A percentile compares a stretch with the other conserved stretches of the same genome.
Evolutionary conservation across 176 grass and related monocot genomes (phyloP).

Genomic region (Luzula sylvatica): DNA sequence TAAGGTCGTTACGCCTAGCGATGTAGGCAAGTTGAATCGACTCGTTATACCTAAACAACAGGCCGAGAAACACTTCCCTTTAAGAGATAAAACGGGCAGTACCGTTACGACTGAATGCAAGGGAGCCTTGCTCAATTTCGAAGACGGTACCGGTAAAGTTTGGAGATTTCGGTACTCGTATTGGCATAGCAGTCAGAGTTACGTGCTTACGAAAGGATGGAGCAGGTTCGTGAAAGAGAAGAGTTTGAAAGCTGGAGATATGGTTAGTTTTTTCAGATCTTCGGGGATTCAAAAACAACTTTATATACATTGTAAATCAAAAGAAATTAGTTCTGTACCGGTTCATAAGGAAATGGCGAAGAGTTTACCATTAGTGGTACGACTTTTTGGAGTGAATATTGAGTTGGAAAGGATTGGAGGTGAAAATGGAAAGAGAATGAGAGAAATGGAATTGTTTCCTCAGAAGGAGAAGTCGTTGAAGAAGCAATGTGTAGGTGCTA

Average conservation of each 20-base stretch:
- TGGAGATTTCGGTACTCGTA: conserved; percentile 32
- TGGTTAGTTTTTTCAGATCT: conserved; percentile 21
- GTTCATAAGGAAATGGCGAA: neutral
- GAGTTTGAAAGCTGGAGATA: conserved; percentile 26
- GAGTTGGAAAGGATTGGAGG: neutral
- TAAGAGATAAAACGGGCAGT: neutral
- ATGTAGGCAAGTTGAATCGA: conserved; percentile 68
- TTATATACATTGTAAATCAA: conserved; percentile 32
- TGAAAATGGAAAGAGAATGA: conserved; percentile 11
- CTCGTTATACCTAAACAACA: conserved; percentile 82
- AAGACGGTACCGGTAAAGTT: conserved; percentile 25
- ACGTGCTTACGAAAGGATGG: conserved; percentile 46
- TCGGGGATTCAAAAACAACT: conserved; percentile 31
- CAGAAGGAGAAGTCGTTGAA: neutral
- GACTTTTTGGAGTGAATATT: conserved; percentile 50
- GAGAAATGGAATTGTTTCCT: conserved; percentile 16
- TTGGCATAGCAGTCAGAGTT: conserved; percentile 44
- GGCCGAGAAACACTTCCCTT: conserved; percentile 54
- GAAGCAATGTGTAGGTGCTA: conserved; percentile 5
- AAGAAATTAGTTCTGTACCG: neutral
- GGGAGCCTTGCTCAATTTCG: conserved; percentile 34
- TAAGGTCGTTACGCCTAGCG: conserved; percentile 64
- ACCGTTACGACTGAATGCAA: conserved; percentile 4
- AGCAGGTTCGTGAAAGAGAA: conserved; percentile 46
- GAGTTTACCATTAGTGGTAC: conserved; percentile 18